These are phyloP conservation scores for Noccaea bulbosa DNA, from an alignment of 345 rosid species.

Conservation along the genomic window DNA sequence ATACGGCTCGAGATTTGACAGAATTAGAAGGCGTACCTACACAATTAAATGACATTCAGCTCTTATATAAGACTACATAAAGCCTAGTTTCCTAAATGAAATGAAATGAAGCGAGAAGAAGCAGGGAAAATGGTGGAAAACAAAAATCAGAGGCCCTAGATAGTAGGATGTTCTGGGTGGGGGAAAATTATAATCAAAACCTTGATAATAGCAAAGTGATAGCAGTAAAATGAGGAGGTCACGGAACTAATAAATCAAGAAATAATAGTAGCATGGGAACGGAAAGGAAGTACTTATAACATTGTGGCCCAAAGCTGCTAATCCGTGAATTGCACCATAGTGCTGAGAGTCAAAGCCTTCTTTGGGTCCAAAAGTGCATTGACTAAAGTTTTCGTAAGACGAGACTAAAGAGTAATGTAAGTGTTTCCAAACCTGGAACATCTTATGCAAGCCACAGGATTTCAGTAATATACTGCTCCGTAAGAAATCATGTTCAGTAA, in stretches of 20 bases:
- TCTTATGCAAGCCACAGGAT: constrained; percentile 20
- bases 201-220: too few species aligned
- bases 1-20: constrained; percentile 84
- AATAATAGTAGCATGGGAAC: too few species aligned
- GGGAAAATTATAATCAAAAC: background rate
- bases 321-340: constrained; percentile 95
- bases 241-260: too few species aligned
- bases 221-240: constrained; percentile 10
- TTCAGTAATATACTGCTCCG: constrained; percentile 9
- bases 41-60: constrained; percentile 21
- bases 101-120: constrained; percentile 18
- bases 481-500: too few species aligned
- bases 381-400: constrained; percentile 86
- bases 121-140: constrained; percentile 3
- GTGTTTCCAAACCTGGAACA: constrained; percentile 78
- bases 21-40: constrained; percentile 78
- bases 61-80: constrained; percentile 5
- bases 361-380: constrained; percentile 89
- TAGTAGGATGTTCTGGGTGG: constrained; percentile 12
- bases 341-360: constrained; percentile 86
- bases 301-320: constrained; percentile 87
- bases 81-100: constrained; percentile 8
- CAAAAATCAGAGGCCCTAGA: background rate
- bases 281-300: constrained; percentile 63
- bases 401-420: constrained; percentile 81